Base-by-base conservation (phyloP, 2,329 filamentous ascomycete genomes). In the Pseudogymnoascus sp. region DNA sequence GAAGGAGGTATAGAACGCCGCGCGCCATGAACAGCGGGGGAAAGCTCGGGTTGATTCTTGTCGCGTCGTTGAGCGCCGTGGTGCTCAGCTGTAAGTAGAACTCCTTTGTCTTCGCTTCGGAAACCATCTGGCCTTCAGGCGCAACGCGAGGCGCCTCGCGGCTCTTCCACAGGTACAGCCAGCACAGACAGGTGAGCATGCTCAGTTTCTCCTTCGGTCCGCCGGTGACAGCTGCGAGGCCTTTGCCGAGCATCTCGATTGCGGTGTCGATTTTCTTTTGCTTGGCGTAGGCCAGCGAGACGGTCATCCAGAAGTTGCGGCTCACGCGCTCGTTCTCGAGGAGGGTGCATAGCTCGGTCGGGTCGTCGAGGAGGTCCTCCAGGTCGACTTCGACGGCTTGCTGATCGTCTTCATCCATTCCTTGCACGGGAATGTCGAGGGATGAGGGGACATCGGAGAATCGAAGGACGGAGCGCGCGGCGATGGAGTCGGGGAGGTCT, bases 241-340 rank as follows among this genome's bases (percentile, higher is more conserved):
- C 87, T 72, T 87, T 86, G 60, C 87, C 85, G 68, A 89, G 78
- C 79, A 88, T 87, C 75, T 89, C 86, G 70, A 89, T 88, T 64
- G 86, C 85, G 78, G 95, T 90, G 73, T 97, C 93, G 66, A 95
- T 85, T 78, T 96, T 96, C 73, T 89, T 88, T 78, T 96, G 91
- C 78, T 98, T 99, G 41, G 95, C 93, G 73, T 99, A 99, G 59
- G 93, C 93, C 64, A 98, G 82, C 43, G 96, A 90, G 68, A 98
- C 95, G n/a, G 91, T 93, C 82, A 99, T 93, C 96, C 96, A 99
- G 70, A 96, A 96, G 61, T 88, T 91, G 71, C 93, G 92, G 38
- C 91, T 89, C 14, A 92, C 93, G 72, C 89, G 87, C 76, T 99
- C 96, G 72, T 95, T 96, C 78, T 99, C 93, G 67, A 99, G 86